A percentile compares a stretch with the other conserved stretches of the same genome.
phyloP scores from a whole-genome alignment of 352 stramenopile species.

The Phytophthora cactorum region DNA sequence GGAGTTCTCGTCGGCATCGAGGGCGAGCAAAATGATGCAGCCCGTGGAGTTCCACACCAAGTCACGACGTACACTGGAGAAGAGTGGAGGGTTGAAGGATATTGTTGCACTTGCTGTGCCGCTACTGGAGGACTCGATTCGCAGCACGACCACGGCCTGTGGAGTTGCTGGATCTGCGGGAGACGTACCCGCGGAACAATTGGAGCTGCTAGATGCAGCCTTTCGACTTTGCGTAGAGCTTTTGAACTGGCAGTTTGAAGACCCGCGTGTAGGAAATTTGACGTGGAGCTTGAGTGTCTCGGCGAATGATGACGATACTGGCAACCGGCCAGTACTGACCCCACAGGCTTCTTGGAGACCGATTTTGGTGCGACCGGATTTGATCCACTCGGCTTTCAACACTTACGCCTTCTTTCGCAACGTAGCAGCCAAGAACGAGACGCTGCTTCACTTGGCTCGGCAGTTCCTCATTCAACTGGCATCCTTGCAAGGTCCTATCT shows the following conservation, averaged over 20 bases:
- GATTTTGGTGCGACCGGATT: slow-evolving; percentile 66
- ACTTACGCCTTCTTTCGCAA: slow-evolving; percentile 85
- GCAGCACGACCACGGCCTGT: slow-evolving; percentile 56
- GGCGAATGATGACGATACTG: slow-evolving; percentile 33
- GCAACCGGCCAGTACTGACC: slow-evolving; percentile 49
- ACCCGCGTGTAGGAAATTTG: slow-evolving; percentile 62
- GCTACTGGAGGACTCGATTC: slow-evolving; percentile 76
- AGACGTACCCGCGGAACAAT: slow-evolving; percentile 60
- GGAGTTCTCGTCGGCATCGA: slow-evolving; percentile 83
- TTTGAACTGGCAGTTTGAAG: slow-evolving; percentile 81
- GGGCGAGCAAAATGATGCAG: slow-evolving; percentile 81
- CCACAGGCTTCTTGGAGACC: slow-evolving; percentile 74
- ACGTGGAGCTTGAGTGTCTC: slow-evolving; percentile 68
- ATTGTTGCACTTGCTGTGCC: slow-evolving; percentile 68
- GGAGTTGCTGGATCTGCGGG: slow-evolving; percentile 35
- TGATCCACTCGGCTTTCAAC: slow-evolving; percentile 89
- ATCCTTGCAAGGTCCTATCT: slow-evolving; percentile 77
- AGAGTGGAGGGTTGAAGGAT: slow-evolving; percentile 59
- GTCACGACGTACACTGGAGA: slow-evolving; percentile 64
- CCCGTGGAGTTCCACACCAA: slow-evolving; percentile 87
- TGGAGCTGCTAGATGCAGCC: slow-evolving; percentile 76
- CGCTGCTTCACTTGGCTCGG: slow-evolving; percentile 73
- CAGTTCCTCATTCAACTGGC: slow-evolving; percentile 86
- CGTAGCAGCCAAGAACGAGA: slow-evolving; percentile 71
- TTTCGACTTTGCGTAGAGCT: slow-evolving; percentile 83